A percentile compares a stretch with the other conserved stretches of the same genome.
These are phyloP conservation scores for Hordeum pubiflorum DNA, from an alignment of 202 grass and related monocot genomes.

Conservation along the genomic window DNA sequence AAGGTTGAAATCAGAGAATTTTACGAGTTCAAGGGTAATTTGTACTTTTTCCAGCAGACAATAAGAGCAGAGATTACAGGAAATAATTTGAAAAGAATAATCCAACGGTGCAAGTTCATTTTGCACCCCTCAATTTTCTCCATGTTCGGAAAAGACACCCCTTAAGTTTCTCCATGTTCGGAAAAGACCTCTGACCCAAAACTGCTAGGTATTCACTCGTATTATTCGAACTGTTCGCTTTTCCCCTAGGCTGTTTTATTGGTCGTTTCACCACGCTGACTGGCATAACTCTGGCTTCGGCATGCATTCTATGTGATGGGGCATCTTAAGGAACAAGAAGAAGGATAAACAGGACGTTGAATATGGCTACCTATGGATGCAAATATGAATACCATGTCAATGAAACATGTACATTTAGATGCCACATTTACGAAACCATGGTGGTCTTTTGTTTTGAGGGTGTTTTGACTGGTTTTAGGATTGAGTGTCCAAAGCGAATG, in stretches of 20 bases:
- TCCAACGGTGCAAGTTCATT: no score
- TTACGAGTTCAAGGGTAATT: no score
- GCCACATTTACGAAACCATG: background rate
- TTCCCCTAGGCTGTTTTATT: background rate
- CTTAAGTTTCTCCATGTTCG: no score
- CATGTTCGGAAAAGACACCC: no score
- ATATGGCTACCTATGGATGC: background rate
- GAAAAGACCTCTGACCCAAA: no score
- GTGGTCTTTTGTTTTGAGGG: background rate
- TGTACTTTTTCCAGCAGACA: no score
- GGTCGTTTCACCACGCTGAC: background rate
- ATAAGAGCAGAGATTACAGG: no score
- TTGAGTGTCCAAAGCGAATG: background rate
- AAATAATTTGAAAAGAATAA: no score
- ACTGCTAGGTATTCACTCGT: background rate
- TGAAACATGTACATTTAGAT: background rate
- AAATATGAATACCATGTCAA: background rate
- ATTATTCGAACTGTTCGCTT: background rate
- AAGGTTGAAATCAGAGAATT: no score
- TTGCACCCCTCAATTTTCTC: no score
- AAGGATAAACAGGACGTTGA: background rate
- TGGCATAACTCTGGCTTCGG: background rate
- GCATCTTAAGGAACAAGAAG: background rate
- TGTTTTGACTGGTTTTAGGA: background rate
- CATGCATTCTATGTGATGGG: background rate